Evolutionary conservation across 208 protist genomes (phyloP), one percentile per base, ranked within the genome.

Genomic region (Acanthamoeba castellanii): DNA sequence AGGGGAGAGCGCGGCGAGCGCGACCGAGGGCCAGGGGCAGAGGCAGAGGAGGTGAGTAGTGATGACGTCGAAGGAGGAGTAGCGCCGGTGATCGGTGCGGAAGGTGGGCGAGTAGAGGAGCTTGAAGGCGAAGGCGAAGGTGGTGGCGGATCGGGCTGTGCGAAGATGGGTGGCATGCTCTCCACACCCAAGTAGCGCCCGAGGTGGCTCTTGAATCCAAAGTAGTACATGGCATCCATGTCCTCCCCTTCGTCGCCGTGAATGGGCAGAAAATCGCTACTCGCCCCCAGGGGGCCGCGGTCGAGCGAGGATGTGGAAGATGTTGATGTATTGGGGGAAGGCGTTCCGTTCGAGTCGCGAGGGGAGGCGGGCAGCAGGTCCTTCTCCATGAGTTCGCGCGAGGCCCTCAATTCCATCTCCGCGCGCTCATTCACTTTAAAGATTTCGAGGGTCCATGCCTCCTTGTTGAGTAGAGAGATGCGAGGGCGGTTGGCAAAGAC

Each of bases 151-250:
- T 13, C 13, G n/a, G 66, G 32, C n/a, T 32, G 66, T 30, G 55
- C 11, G 5, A 61, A 61, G 11, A 61, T 61, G 16, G 55, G 55
- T 13, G 55, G 55, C 55, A 61, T 25, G 55, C 20, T 13, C 66
- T 74, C 66, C 11, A 74, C n/a, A 8, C 66, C 66, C 18, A 74
- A 25, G 66, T 74, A 74, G 25, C 66, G n/a, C 32, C 66, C 66
- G 66, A 74, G 66, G n/a, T n/a, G 66, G 27, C 66, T 74, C 32
- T 37, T n/a, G 66, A 74, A 74, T 11, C 66, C 66, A 74, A 74
- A 74, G 66, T 74, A 74, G 66, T 74, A 74, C 66, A 74, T 74
- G 66, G 27, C 66, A 25, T 74, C 66, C 66, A 74, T 25, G 13
- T 74, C 32, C 66, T 74, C 66, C 11, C n/a, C 9, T n/a, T 30